A percentile compares a stretch with the other conserved stretches of the same genome.
phyloP scores from a whole-genome alignment of 495 filamentous ascomycete species.

The Pyrenopolyporus hunteri region DNA sequence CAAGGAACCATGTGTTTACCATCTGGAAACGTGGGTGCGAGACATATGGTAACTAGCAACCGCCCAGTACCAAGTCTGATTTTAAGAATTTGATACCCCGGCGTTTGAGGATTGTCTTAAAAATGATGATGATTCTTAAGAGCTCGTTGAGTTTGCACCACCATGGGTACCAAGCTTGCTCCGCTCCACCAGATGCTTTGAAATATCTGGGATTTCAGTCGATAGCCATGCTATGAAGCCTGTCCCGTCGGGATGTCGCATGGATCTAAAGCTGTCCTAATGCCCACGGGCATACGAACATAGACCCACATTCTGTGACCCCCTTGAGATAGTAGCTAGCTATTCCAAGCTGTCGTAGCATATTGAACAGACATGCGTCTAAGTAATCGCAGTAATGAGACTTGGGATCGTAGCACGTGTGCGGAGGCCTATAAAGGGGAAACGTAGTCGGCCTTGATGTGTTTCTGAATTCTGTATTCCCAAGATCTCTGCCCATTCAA shows the following conservation, averaged over 20 bases:
- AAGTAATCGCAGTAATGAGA: neutral
- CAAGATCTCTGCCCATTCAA: constrained; percentile 6
- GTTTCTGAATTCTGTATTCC: neutral
- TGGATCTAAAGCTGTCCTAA: constrained; percentile 14
- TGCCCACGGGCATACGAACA: constrained; percentile 25
- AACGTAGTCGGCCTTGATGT: neutral
- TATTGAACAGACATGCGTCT: neutral
- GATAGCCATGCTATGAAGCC: constrained; percentile 11
- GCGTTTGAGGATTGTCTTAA: constrained; percentile 27
- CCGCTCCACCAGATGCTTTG: constrained; percentile 9
- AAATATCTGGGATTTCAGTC: constrained; percentile 4
- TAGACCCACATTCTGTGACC: constrained; percentile 19
- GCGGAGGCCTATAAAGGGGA: constrained; percentile 30
- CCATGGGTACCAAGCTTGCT: neutral
- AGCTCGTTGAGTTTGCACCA: constrained; percentile 19
- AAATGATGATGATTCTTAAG: constrained; percentile 14
- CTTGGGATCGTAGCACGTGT: neutral
- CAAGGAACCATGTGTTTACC: constrained; percentile 26
- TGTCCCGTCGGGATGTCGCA: constrained; percentile 34
- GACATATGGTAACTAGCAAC: constrained; percentile 13
- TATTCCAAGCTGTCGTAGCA: constrained; percentile 20
- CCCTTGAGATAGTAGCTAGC: constrained; percentile 16
- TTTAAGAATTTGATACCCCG: neutral
- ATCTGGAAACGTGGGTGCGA: constrained; percentile 27
- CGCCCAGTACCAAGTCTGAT: constrained; percentile 17